These are phyloP conservation scores for Aspergillus caelatus DNA, from an alignment of 2,329 filamentous ascomycete species.

Conservation along the genomic window DNA sequence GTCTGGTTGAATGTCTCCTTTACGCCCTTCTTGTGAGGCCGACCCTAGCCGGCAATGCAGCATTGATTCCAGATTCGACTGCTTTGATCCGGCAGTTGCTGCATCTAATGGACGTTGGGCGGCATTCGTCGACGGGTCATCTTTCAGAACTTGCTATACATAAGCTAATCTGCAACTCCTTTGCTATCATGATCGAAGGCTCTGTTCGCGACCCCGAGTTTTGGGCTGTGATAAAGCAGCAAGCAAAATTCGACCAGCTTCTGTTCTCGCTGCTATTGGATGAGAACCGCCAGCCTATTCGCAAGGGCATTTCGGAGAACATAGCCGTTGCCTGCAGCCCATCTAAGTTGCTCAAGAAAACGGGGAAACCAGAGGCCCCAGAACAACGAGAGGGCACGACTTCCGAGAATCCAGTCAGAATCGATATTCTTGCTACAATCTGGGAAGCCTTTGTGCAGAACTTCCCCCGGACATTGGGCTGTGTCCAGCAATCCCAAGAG, in stretches of 20 bases:
- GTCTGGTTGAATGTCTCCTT: conserved; percentile 61
- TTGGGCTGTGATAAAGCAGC: conserved; percentile 48
- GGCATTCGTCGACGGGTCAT: conserved; percentile 15
- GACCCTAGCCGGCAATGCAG: conserved; percentile 27
- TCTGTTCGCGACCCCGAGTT: conserved; percentile 50
- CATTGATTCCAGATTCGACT: conserved; percentile 38
- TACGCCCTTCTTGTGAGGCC: conserved; percentile 50
- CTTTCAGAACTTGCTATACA: conserved; percentile 26
- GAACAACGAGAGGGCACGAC: conserved; percentile 12
- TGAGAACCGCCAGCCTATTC: conserved; percentile 44
- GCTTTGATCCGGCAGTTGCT: conserved; percentile 41
- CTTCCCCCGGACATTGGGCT: conserved; percentile 42
- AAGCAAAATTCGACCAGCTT: conserved; percentile 40
- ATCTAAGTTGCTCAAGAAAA: conserved; percentile 34
- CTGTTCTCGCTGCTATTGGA: conserved; percentile 48
- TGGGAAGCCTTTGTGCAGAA: conserved; percentile 48
- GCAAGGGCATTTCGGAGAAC: conserved; percentile 43
- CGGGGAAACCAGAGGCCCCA: conserved; percentile 23
- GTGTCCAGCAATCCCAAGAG: conserved; percentile 46
- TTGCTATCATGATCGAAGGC: conserved; percentile 53
- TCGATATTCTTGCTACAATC: conserved; percentile 47
- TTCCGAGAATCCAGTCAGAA: conserved; percentile 32
- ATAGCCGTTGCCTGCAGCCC: conserved; percentile 41
- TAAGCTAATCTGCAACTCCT: conserved; percentile 46
- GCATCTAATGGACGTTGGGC: conserved; percentile 35